Percentiles rank a stretch among this genome's conserved stretches.
phyloP scores from a whole-genome alignment of 2,329 filamentous ascomycete genomes.

The Fonsecaea multimorphosa region DNA sequence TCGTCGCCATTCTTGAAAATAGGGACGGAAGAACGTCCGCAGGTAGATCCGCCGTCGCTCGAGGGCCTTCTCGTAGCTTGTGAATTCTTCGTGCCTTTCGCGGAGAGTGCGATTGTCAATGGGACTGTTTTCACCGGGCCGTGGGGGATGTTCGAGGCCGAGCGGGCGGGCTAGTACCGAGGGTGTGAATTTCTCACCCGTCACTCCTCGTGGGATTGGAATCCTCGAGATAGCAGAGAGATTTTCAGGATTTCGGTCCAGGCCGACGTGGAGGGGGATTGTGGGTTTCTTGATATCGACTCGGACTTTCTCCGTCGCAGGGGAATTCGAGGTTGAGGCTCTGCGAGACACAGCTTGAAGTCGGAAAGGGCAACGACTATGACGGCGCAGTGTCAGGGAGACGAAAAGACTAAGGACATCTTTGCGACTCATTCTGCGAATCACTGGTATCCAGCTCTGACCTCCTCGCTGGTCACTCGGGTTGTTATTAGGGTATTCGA shows the following conservation, averaged over 20 bases:
- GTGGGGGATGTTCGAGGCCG: conserved; percentile 76
- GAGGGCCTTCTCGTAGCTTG: conserved; percentile 84
- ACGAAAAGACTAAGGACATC: conserved; percentile 32
- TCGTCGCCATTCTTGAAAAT: conserved; percentile 95
- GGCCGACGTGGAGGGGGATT: conserved; percentile 37
- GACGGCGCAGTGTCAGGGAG: conserved; percentile 36
- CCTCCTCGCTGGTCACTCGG: not conserved
- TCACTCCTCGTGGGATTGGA: conserved; percentile 42
- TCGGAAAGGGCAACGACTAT: conserved; percentile 31
- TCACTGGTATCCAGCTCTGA: not conserved
- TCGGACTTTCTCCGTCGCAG: conserved; percentile 12
- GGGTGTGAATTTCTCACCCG: conserved; percentile 55
- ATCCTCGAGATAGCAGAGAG: conserved; percentile 39
- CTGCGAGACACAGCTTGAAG: conserved; percentile 19
- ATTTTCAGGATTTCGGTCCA: conserved; percentile 37
- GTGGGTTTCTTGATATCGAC: conserved; percentile 14
- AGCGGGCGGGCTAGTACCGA: conserved; percentile 73
- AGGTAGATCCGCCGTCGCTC: conserved; percentile 77
- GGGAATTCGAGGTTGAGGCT: conserved; percentile 28
- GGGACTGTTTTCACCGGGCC: conserved; percentile 80
- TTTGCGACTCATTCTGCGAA: conserved; percentile 26
- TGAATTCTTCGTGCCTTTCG: conserved; percentile 78
- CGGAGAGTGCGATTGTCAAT: conserved; percentile 69
- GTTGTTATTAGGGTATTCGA: not conserved
- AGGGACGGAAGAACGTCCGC: conserved; percentile 79